phyloP scores from a whole-genome alignment of 805 yeast species.

The Metschnikowia proteae region DNA sequence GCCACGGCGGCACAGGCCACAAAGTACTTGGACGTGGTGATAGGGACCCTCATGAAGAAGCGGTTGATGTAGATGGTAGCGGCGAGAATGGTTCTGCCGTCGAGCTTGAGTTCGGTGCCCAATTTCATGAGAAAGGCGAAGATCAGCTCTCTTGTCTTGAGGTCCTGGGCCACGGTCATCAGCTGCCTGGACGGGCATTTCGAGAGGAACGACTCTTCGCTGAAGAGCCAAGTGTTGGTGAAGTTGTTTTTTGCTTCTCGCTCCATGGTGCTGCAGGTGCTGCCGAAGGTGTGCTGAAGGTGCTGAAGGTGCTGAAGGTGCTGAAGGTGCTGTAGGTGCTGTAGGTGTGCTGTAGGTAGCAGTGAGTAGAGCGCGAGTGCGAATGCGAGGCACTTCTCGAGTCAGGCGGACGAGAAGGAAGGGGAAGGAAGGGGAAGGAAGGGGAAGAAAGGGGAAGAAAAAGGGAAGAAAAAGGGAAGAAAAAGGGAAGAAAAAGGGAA shows the following conservation, averaged over 20 bases:
- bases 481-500: too few species aligned
- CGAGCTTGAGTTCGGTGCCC: constrained; percentile 36
- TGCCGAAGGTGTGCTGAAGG: background rate
- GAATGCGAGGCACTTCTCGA: too few species aligned
- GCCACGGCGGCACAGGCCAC: constrained; percentile 43
- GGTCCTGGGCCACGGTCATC: constrained; percentile 35
- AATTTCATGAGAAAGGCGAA: constrained; percentile 36
- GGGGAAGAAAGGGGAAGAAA: too few species aligned
- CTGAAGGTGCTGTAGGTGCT: too few species aligned
- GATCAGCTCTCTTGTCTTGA: constrained; percentile 35
- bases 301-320: too few species aligned
- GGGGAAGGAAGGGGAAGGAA: too few species aligned
- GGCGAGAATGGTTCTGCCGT: constrained; percentile 40
- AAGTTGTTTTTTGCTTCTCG: background rate
- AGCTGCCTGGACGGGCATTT: constrained; percentile 33
- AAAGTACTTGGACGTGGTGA: constrained; percentile 41
- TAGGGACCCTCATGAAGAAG: constrained; percentile 40
- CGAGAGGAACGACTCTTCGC: constrained; percentile 30
- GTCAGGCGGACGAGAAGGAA: too few species aligned
- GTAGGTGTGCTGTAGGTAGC: too few species aligned
- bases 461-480: too few species aligned
- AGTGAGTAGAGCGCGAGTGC: background rate
- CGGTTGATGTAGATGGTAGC: constrained; percentile 39
- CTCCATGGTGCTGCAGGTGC: background rate
- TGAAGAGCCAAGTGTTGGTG: constrained; percentile 36